phyloP scores from a whole-genome alignment of 2,329 filamentous ascomycete species.

The Cladobotryum protrusum region DNA sequence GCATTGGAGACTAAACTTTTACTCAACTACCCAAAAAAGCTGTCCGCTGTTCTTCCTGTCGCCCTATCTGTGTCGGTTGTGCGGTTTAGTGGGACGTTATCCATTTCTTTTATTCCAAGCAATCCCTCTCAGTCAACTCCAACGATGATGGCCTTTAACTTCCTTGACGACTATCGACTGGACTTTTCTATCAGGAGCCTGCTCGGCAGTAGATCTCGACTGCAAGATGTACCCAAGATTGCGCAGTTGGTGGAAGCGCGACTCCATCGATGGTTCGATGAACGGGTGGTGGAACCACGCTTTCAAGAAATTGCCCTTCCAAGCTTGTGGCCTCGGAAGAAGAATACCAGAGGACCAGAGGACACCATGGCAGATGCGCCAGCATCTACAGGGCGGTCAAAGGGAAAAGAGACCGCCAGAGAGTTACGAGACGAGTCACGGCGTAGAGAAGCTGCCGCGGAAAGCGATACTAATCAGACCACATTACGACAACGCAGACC shows the following conservation, averaged over 20 bases:
- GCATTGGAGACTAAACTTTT: constrained; percentile 91
- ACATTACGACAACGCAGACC: constrained; percentile 35
- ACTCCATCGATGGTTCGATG: constrained; percentile 82
- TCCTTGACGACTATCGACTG: constrained; percentile 79
- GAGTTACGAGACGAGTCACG: constrained; percentile 46
- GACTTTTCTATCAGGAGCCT: constrained; percentile 77
- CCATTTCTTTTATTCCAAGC: constrained; percentile 83
- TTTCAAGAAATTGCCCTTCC: constrained; percentile 84
- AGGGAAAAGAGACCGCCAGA: constrained; percentile 46
- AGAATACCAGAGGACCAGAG: constrained; percentile 70
- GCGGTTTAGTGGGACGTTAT: constrained; percentile 89
- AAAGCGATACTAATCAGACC: constrained; percentile 33
- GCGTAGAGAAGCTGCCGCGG: constrained; percentile 39
- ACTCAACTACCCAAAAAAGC: constrained; percentile 87
- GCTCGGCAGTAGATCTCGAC: constrained; percentile 68
- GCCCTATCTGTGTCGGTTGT: constrained; percentile 88
- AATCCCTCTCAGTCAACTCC: constrained; percentile 62
- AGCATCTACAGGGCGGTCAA: constrained; percentile 45
- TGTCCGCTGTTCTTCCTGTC: constrained; percentile 84
- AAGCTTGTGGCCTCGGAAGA: constrained; percentile 76
- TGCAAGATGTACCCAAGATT: constrained; percentile 85
- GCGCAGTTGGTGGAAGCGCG: constrained; percentile 75
- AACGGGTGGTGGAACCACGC: constrained; percentile 75
- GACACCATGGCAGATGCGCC: constrained; percentile 44
- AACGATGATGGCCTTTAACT: constrained; percentile 91